Conservation (phyloP, 169 alveolate genomes). For the Perkinsus olseni region DNA sequence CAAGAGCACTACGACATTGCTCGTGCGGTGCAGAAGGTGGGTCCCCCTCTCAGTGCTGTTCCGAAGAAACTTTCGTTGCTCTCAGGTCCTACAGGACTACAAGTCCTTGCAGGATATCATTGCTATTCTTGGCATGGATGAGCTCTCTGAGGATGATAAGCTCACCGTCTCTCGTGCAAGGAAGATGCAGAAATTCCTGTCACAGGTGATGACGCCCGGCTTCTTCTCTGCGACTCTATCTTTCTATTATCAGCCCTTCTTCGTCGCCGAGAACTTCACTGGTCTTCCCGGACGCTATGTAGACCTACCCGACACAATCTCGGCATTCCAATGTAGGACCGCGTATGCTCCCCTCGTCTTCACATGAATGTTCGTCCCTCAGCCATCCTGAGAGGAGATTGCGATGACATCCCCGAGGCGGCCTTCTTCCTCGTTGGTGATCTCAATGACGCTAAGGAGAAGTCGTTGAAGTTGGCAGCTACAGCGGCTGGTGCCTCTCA, state of each 20-base stretch:
- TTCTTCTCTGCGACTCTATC: background rate
- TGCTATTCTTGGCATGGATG: conserved; percentile 92
- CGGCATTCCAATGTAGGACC: conserved; percentile 49
- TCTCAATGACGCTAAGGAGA: conserved; percentile 77
- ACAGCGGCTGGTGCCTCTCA: conserved; percentile 4
- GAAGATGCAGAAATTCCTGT: conserved; percentile 84
- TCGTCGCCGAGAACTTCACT: conserved; percentile 85
- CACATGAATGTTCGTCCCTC: conserved; percentile 11
- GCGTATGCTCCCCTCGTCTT: background rate
- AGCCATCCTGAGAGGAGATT: conserved; percentile 83
- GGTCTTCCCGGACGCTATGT: conserved; percentile 91
- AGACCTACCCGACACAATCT: conserved; percentile 76
- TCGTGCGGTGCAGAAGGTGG: conserved; percentile 79
- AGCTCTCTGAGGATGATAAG: conserved; percentile 91
- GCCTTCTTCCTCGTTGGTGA: conserved; percentile 95
- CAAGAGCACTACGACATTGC: conserved; percentile 86
- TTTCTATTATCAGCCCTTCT: conserved; percentile 72
- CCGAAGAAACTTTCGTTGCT: background rate
- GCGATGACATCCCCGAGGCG: conserved; percentile 91
- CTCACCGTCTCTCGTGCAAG: conserved; percentile 92
- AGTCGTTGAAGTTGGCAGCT: conserved; percentile 63
- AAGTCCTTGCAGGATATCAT: conserved; percentile 88
- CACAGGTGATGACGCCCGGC: conserved; percentile 38
- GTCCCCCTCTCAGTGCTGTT: background rate
- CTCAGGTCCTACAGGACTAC: conserved; percentile 78